These are phyloP conservation scores for Aspergillus panamensis DNA, from an alignment of 495 filamentous ascomycete genomes.

Conservation along the genomic window DNA sequence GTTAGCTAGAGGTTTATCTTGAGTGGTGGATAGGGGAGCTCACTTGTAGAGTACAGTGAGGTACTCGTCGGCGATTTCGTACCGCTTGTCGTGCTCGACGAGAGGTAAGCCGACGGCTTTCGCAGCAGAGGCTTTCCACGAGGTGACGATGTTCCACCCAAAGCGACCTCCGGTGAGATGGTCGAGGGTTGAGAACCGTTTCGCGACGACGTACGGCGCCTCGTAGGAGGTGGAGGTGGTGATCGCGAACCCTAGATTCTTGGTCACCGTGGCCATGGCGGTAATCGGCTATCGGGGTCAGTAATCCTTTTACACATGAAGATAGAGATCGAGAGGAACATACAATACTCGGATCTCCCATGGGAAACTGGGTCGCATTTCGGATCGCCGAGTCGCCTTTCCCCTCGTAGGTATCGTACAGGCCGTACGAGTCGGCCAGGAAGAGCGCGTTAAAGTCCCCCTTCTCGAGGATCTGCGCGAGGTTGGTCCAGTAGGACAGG, in stretches of 20 bases:
- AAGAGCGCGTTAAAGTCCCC: constrained; percentile 59
- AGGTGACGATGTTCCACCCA: constrained; percentile 65
- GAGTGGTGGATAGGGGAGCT: neutral
- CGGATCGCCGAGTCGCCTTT: constrained; percentile 48
- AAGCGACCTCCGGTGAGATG: constrained; percentile 57
- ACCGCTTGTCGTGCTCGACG: too few relatives aligned
- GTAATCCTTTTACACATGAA: neutral
- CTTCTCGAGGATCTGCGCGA: constrained; percentile 56
- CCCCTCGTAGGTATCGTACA: constrained; percentile 54
- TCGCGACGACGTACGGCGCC: constrained; percentile 54
- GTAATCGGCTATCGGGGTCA: constrained; percentile 35
- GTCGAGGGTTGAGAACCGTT: constrained; percentile 58
- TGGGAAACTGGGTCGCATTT: constrained; percentile 53
- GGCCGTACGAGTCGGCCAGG: constrained; percentile 58
- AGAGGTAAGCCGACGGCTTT: constrained; percentile 30
- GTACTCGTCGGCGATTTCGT: constrained; percentile 55
- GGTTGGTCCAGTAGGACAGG: constrained; percentile 57
- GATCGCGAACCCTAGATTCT: constrained; percentile 45
- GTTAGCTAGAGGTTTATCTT: neutral
- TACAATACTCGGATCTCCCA: constrained; percentile 55
- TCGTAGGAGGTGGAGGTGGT: constrained; percentile 55
- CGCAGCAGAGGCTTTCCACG: constrained; percentile 55
- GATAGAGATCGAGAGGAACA: constrained; percentile 13
- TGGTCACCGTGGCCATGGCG: constrained; percentile 49
- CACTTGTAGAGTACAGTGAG: constrained; percentile 54